Evolutionary conservation across 768 basidiomycete genomes (phyloP), one percentile per base, ranked within the genome.

Genomic region (Saitozyma sp.): DNA sequence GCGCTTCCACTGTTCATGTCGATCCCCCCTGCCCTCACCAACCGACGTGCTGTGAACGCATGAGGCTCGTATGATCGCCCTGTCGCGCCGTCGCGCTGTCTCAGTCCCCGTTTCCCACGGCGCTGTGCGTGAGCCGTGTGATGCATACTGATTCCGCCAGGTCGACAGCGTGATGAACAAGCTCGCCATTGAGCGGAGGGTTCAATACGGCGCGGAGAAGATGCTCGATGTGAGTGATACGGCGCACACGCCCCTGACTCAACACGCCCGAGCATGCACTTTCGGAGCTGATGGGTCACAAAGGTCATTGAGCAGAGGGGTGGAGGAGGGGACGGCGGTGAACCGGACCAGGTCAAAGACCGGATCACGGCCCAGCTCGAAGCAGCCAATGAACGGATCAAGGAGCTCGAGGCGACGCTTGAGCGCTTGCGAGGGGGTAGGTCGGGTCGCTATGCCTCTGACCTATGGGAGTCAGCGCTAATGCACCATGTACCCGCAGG

Each of bases 161-260:
- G 79, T 92, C 53, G 87, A 87, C 50, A 80, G 83, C 6, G 82
- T 96, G 17, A 85, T 85, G 54, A 84, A 83, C 58, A 86, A 87
- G 71, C 82, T 94, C 17, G 85, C 86, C 57, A 83, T 89, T 63
- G 88, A 93, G 80, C 86, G 86, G 64, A 84, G 89, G 58, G 91
- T 96, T 64, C 91, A 87, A 76, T 92, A 92, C 78, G 93, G 93
- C 10, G 93, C 93, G 0, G 91, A 94, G 82, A 92, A 89, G 68
- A 84, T 97, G 64, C 82, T 96, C 13, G 86, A 86, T 68, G 87
- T 90, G 80, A 80, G 83, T 40, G 73, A 86, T 46, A 82, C 87
- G 87, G 62, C 70, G 82, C 79, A 10, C 13, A 46, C 13, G 11
- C 13, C 45, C 45, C 45, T 46, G 45, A 46, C 2, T 11, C 14